Evolutionary conservation across 1,139 yeast species (phyloP), one percentile per base, ranked within the genome.

Genomic region (Blastobotrys indianensis): DNA sequence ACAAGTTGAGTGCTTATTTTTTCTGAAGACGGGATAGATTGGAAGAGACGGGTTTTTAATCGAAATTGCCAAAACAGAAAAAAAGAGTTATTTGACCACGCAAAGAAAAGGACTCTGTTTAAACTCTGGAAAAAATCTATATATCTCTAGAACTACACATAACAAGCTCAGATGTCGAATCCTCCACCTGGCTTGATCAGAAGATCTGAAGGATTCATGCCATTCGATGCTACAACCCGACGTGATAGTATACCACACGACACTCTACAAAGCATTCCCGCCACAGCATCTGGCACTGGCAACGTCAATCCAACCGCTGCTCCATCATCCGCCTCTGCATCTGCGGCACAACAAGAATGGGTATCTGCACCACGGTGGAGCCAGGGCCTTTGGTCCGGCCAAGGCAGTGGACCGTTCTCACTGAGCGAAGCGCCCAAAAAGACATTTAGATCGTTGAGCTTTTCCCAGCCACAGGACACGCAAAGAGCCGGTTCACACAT

Each of bases 381-480:
- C 17, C 45, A 42, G 29, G 45, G 45, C n/a, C 8, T 42, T 10
- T 42, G 45, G 45, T 25, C 32, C 9, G 35, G 37, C 16, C 25
- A 20, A 20, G 25, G 25, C 25, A 20, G 7, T 20, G 25, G 16
- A 33, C 36, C 36, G 12, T 31, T 35, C 16, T 17, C 42, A 38
- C 6, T 28, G n/a, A 17, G 30, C 31, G 30, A 31, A n/a, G 13
- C 20, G 32, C 46, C 39, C 25, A 51, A 54, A 32, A 54, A 54
- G 37, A 34, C 53, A 4, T 49, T 49, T 38, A 44, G 58, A 15
- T 48, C 54, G 15, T 32, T 55, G 36, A 54, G 57, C 39, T 53
- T 55, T 32, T 54, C 58, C 3, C 50, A 50, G 33, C 41, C 42
- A 6, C 41, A 39, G 13, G 32, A 17, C 30, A 29, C 25, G 11